phyloP scores from a whole-genome alignment of 345 rosid genomes.

The Ailanthus altissimus region DNA sequence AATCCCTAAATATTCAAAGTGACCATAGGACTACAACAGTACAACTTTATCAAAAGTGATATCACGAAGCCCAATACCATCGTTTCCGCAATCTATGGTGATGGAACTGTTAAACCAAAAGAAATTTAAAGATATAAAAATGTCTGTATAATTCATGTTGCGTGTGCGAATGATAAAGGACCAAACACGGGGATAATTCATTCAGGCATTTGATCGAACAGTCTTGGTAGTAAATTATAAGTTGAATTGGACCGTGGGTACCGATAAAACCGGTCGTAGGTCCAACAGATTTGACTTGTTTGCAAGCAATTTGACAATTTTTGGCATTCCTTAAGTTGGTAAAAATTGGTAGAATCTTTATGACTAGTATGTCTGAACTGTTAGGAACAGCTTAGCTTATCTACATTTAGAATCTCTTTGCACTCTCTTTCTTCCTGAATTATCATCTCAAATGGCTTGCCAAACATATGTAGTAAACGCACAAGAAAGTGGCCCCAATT shows the following conservation, averaged over 20 bases:
- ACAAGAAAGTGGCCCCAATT: neutral
- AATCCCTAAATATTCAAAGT: constrained; percentile 25
- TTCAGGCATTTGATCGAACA: neutral
- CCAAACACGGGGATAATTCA: neutral
- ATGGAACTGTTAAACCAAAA: constrained; percentile 13
- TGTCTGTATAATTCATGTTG: constrained; percentile 4
- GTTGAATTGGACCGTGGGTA: neutral
- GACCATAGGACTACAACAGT: constrained; percentile 13
- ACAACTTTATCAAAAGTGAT: constrained; percentile 31
- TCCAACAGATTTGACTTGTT: constrained; percentile 19
- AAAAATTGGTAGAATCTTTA: neutral
- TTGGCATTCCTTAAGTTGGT: neutral
- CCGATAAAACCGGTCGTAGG: constrained; percentile 23
- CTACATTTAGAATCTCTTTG: neutral
- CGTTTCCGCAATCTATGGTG: constrained; percentile 39
- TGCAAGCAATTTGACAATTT: constrained; percentile 11
- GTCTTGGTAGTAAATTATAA: neutral
- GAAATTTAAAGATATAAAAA: neutral
- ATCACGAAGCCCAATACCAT: constrained; percentile 19
- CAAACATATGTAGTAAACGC: neutral
- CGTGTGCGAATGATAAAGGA: neutral
- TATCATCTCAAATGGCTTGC: neutral
- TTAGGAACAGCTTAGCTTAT: constrained; percentile 9
- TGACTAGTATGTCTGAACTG: neutral
- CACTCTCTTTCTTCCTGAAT: neutral